Conservation (phyloP, 2,329 filamentous ascomycete species). For the Biscogniauxia marginata region DNA sequence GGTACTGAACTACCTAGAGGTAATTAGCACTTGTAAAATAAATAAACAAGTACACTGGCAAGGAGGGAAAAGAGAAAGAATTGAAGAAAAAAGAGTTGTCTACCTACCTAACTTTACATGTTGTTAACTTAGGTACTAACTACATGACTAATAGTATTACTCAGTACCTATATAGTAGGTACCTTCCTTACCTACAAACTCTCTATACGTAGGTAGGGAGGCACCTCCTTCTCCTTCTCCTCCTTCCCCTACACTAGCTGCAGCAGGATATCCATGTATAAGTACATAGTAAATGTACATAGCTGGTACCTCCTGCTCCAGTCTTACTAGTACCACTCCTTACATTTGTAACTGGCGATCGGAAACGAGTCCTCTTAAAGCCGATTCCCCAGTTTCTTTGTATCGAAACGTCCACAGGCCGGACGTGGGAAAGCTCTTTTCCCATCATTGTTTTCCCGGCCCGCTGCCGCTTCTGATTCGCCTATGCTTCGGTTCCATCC, state of each 20-base stretch:
- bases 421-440: constrained; percentile 7
- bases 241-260: neutral
- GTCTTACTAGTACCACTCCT: neutral
- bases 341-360: neutral
- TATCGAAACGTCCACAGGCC: constrained; percentile 8
- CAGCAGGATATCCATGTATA: neutral
- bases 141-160: no score
- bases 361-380: neutral
- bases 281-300: no score
- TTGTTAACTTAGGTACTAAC: no score
- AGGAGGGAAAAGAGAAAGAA: no score
- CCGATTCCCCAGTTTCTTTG: neutral
- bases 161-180: no score
- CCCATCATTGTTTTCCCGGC: constrained; percentile 29
- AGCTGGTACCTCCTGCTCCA: neutral
- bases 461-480: constrained; percentile 29
- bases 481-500: constrained; percentile 27
- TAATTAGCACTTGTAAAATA: no score
- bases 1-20: no score
- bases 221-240: neutral
- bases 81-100: no score
- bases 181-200: no score
- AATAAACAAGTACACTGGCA: no score
- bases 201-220: no score
- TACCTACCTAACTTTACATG: no score